phyloP scores from a whole-genome alignment of 164 flowering plant genomes.

The Vitis labrusca region DNA sequence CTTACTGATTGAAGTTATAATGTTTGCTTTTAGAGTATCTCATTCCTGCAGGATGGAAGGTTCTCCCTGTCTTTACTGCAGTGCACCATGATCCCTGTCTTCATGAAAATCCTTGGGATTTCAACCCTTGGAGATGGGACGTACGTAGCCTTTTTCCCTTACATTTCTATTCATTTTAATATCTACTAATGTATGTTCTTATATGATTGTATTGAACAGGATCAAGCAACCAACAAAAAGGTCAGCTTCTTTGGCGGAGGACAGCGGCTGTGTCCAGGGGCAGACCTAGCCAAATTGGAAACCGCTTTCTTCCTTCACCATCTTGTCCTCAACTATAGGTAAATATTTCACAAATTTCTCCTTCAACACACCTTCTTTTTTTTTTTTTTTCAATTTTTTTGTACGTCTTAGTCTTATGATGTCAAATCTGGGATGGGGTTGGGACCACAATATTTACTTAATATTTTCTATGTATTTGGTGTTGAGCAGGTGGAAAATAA shows the following conservation, averaged over 20 bases:
- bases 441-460: no score
- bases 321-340: slow-evolving; percentile 79
- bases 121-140: slow-evolving; percentile 73
- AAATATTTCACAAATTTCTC: not conserved
- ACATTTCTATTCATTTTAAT: not conserved
- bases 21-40: slow-evolving; percentile 34
- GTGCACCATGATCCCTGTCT: slow-evolving; percentile 56
- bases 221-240: slow-evolving; percentile 35
- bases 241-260: slow-evolving; percentile 79
- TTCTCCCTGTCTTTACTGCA: slow-evolving; percentile 59
- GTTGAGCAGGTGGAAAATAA: slow-evolving; percentile 59
- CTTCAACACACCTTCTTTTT: not conserved
- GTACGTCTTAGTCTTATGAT: no score
- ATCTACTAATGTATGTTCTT: not conserved
- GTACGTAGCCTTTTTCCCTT: slow-evolving; percentile 28
- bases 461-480: not conserved
- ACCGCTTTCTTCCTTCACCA: slow-evolving; percentile 80
- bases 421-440: no score
- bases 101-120: slow-evolving; percentile 59
- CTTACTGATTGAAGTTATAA: no score
- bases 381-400: no score
- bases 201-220: slow-evolving; percentile 28
- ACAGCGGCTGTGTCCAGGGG: slow-evolving; percentile 74
- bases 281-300: slow-evolving; percentile 70
- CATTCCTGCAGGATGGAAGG: slow-evolving; percentile 82